These are phyloP conservation scores for Batkoa obscura DNA, from an alignment of 371 early-diverging fungal species.

Conservation along the genomic window DNA sequence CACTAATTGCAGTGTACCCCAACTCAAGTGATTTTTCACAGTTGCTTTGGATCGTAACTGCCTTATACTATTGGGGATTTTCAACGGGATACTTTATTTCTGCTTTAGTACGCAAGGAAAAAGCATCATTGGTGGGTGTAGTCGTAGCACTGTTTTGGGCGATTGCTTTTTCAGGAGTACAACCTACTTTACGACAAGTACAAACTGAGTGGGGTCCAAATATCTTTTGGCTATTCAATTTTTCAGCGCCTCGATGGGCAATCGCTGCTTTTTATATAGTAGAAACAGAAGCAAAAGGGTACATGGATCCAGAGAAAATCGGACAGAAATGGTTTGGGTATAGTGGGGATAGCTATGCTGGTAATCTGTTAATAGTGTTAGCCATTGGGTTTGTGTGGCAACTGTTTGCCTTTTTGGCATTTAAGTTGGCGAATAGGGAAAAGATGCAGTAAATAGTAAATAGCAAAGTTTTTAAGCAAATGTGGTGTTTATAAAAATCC, in stretches of 20 bases:
- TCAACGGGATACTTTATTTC: constrained; percentile 23
- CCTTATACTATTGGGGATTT: constrained; percentile 14
- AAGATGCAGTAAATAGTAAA: constrained; percentile 14
- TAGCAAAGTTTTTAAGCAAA: not conserved
- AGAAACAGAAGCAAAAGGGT: constrained; percentile 19
- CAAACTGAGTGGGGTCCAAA: constrained; percentile 7
- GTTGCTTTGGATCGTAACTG: constrained; percentile 9
- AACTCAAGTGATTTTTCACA: constrained; percentile 2
- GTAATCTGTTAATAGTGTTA: constrained; percentile 13
- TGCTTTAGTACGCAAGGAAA: constrained; percentile 13
- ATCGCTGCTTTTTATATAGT: constrained; percentile 25
- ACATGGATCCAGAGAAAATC: constrained; percentile 6
- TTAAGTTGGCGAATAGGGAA: constrained; percentile 22
- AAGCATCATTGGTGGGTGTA: constrained; percentile 18
- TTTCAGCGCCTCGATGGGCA: constrained; percentile 28
- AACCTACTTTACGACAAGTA: constrained; percentile 18
- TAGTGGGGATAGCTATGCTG: constrained; percentile 10
- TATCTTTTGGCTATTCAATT: constrained; percentile 15
- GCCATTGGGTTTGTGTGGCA: constrained; percentile 19
- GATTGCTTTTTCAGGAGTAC: constrained; percentile 22
- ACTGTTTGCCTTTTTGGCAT: constrained; percentile 17
- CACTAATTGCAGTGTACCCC: constrained; percentile 21
- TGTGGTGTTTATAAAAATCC: no score
- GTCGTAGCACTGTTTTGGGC: constrained; percentile 24
- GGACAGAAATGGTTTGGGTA: constrained; percentile 7